Evolutionary conservation across 371 early-diverging fungal genomes (phyloP).

Genomic region (Actinomortierella ambigua): DNA sequence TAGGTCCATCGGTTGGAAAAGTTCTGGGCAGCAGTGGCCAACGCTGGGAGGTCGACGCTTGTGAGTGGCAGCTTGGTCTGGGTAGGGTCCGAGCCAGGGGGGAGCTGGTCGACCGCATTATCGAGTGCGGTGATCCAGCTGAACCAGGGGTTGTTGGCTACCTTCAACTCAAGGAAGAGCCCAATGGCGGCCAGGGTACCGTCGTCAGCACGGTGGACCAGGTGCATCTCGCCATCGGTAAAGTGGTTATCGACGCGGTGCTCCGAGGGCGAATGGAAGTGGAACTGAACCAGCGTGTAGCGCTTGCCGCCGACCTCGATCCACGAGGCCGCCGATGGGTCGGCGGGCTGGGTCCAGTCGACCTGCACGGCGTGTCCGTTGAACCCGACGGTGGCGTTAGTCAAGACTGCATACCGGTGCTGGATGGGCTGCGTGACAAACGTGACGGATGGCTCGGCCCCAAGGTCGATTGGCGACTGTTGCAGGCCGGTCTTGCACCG

Average conservation of each 20-base stretch:
- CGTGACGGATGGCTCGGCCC: slow-evolving; percentile 8
- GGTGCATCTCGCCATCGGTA: slow-evolving; percentile 50
- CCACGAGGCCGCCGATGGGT: not conserved
- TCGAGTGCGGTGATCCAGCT: slow-evolving; percentile 19
- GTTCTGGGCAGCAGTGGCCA: slow-evolving; percentile 11
- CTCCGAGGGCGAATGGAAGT: slow-evolving; percentile 57
- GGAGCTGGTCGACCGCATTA: slow-evolving; percentile 26
- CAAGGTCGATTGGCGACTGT: slow-evolving; percentile 51
- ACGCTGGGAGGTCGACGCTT: slow-evolving; percentile 25
- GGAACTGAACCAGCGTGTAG: slow-evolving; percentile 47
- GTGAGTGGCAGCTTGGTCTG: slow-evolving; percentile 32
- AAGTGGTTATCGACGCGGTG: slow-evolving; percentile 48
- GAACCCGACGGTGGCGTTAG: slow-evolving; percentile 14
- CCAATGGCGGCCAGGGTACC: slow-evolving; percentile 48
- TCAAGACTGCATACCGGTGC: slow-evolving; percentile 7
- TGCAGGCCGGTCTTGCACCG: slow-evolving; percentile 34
- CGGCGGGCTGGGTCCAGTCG: slow-evolving; percentile 10
- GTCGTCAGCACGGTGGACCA: slow-evolving; percentile 43
- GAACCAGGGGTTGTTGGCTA: slow-evolving; percentile 29
- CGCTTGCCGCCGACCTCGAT: slow-evolving; percentile 17
- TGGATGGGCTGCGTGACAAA: slow-evolving; percentile 5
- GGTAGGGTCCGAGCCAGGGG: slow-evolving; percentile 4
- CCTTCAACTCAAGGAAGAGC: slow-evolving; percentile 41
- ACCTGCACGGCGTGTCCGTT: slow-evolving; percentile 39
- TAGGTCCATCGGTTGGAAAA: slow-evolving; percentile 45